Conservation (phyloP, 2,329 filamentous ascomycete species). For the Penicillium sp. region DNA sequence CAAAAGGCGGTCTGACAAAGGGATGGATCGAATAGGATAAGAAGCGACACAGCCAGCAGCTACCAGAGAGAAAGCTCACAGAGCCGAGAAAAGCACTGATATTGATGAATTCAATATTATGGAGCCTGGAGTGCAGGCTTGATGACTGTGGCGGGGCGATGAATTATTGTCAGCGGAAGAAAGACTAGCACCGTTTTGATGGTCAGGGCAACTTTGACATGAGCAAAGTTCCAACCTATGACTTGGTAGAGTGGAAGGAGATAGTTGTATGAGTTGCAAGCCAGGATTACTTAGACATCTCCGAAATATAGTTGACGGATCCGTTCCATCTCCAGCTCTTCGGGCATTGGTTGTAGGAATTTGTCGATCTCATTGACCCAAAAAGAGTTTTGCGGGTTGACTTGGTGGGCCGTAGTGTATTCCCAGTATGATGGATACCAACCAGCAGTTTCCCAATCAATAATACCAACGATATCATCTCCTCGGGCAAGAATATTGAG, state of each 20-base stretch:
- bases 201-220: too few relatives aligned
- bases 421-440: constrained; percentile 35
- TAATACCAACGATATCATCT: constrained; percentile 37
- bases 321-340: constrained; percentile 42
- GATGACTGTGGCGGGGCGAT: too few relatives aligned
- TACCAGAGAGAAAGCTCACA: too few relatives aligned
- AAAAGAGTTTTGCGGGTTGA: constrained; percentile 41
- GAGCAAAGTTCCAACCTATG: too few relatives aligned
- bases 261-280: neutral
- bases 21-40: too few relatives aligned
- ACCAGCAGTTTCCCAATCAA: constrained; percentile 42
- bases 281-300: constrained; percentile 15
- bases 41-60: too few relatives aligned
- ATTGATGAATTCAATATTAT: too few relatives aligned
- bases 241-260: constrained; percentile 1
- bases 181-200: too few relatives aligned
- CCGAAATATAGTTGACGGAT: constrained; percentile 39
- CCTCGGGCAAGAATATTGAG: constrained; percentile 42
- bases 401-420: constrained; percentile 40
- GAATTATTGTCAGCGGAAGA: too few relatives aligned
- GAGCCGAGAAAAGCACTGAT: too few relatives aligned
- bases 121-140: too few relatives aligned
- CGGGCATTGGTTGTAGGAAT: constrained; percentile 39
- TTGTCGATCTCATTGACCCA: constrained; percentile 42
- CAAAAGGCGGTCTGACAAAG: too few relatives aligned